Percentiles rank a stretch among this genome's conserved stretches.
Evolutionary conservation across 2,329 filamentous ascomycete genomes (phyloP).

Genomic region (Aspergillus novofumigatus): DNA sequence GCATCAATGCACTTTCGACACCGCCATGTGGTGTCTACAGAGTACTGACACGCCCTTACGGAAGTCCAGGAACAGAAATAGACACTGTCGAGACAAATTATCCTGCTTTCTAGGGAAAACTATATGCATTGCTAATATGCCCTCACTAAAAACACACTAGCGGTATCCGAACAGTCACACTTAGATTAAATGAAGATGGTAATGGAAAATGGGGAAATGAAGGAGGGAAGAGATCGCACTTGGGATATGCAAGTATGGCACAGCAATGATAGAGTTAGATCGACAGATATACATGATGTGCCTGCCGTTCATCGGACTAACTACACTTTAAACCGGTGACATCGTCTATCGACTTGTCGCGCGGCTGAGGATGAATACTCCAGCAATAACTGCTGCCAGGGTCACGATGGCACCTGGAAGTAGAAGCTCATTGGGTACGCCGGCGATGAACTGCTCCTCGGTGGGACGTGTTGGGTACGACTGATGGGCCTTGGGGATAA

Average conservation of each 20-base stretch:
- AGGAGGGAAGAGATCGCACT: neutral
- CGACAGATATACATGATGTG: neutral
- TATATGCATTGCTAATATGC: conserved; percentile 23
- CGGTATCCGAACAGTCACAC: conserved; percentile 24
- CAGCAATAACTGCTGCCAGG: conserved; percentile 88
- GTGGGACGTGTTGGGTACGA: conserved; percentile 48
- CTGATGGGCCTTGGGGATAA: conserved; percentile 40
- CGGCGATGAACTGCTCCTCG: conserved; percentile 76
- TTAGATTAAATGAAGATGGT: conserved; percentile 19
- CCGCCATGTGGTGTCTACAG: neutral
- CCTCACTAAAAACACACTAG: conserved; percentile 18
- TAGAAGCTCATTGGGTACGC: conserved; percentile 89
- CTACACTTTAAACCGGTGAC: neutral
- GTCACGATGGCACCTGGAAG: conserved; percentile 92
- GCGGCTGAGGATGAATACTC: conserved; percentile 84
- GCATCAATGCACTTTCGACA: neutral
- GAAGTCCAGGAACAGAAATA: conserved; percentile 1
- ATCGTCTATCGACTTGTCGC: conserved; percentile 45
- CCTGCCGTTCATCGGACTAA: neutral
- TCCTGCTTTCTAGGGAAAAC: conserved; percentile 2
- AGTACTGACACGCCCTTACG: too few relatives aligned
- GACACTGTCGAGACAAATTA: neutral
- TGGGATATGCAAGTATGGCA: neutral
- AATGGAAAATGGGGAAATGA: conserved; percentile 5
- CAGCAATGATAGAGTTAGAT: neutral